Evolutionary conservation across 2,329 filamentous ascomycete genomes (phyloP).

Genomic region (Fusarium sp.): DNA sequence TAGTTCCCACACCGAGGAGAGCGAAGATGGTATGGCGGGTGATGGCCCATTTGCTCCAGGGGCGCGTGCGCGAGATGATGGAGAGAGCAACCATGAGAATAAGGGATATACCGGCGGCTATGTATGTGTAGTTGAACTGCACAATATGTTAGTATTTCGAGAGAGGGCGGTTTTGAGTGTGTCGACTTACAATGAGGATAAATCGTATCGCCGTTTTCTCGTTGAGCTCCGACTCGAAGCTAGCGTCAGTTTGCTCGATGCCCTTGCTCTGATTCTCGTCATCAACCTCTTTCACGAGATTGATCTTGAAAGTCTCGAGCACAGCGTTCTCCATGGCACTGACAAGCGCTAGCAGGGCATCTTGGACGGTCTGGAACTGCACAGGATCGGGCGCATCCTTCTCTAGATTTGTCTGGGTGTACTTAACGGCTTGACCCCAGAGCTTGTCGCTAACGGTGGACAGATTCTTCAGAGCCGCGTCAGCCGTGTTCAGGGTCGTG

Average conservation of each 20-base stretch:
- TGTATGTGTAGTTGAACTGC: conserved; percentile 54
- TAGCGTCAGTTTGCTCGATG: conserved; percentile 23
- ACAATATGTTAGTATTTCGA: background rate
- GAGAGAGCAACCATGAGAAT: conserved; percentile 52
- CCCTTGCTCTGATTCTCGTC: conserved; percentile 37
- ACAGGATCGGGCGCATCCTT: conserved; percentile 8
- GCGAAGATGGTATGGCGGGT: conserved; percentile 50
- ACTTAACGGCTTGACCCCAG: conserved; percentile 43
- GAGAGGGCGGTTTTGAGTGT: background rate
- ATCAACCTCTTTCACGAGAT: conserved; percentile 47
- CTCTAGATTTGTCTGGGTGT: conserved; percentile 14
- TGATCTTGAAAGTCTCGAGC: conserved; percentile 51
- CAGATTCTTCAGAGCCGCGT: conserved; percentile 48
- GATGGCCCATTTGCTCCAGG: conserved; percentile 52
- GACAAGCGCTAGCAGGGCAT: conserved; percentile 22
- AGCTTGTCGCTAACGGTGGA: conserved; percentile 47
- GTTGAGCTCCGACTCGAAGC: conserved; percentile 44
- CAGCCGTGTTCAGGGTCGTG: conserved; percentile 34
- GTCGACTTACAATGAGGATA: conserved; percentile 50
- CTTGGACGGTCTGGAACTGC: conserved; percentile 13
- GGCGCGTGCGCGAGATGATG: conserved; percentile 49
- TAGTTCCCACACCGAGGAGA: conserved; percentile 50
- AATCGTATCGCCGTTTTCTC: conserved; percentile 47
- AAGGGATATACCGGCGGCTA: conserved; percentile 51
- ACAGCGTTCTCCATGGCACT: conserved; percentile 50